Evolutionary conservation across 495 filamentous ascomycete species (phyloP).

Genomic region (Daldinia decipiens): DNA sequence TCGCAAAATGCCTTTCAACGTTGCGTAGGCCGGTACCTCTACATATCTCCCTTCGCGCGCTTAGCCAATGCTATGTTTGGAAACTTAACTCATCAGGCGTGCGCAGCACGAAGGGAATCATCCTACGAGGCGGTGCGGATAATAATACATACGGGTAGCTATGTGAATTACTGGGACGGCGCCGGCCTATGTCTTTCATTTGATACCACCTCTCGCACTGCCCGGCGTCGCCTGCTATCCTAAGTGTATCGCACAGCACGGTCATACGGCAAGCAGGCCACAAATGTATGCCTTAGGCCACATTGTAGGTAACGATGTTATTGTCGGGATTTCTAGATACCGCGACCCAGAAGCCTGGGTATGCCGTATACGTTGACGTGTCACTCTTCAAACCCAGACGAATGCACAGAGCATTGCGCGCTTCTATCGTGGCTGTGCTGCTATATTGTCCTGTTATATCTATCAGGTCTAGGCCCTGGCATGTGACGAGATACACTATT

Average conservation of each 20-base stretch:
- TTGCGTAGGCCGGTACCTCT: conserved; percentile 22
- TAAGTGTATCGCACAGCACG: conserved; percentile 30
- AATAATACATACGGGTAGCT: conserved; percentile 37
- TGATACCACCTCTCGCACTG: conserved; percentile 32
- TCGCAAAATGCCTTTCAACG: conserved; percentile 28
- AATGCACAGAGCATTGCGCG: conserved; percentile 31
- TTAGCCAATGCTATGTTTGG: conserved; percentile 23
- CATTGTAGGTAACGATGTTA: conserved; percentile 17
- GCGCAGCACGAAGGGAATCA: conserved; percentile 30
- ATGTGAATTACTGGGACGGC: conserved; percentile 21
- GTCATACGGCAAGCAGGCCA: conserved; percentile 33
- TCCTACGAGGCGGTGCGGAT: conserved; percentile 30
- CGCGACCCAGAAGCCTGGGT: conserved; percentile 46
- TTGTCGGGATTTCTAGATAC: conserved; percentile 29
- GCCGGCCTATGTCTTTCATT: conserved; percentile 21
- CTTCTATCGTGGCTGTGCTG: conserved; percentile 40
- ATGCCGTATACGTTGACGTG: conserved; percentile 44
- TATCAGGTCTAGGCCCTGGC: conserved; percentile 31
- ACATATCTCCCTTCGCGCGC: conserved; percentile 31
- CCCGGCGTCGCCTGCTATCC: conserved; percentile 30
- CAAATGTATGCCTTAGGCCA: conserved; percentile 20
- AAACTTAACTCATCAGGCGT: conserved; percentile 21
- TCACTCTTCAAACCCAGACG: conserved; percentile 38
- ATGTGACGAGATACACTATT: conserved; percentile 36
- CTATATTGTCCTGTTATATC: conserved; percentile 28